Base-by-base conservation (phyloP, 2,329 filamentous ascomycete genomes). In the Spiromastix sp. region DNA sequence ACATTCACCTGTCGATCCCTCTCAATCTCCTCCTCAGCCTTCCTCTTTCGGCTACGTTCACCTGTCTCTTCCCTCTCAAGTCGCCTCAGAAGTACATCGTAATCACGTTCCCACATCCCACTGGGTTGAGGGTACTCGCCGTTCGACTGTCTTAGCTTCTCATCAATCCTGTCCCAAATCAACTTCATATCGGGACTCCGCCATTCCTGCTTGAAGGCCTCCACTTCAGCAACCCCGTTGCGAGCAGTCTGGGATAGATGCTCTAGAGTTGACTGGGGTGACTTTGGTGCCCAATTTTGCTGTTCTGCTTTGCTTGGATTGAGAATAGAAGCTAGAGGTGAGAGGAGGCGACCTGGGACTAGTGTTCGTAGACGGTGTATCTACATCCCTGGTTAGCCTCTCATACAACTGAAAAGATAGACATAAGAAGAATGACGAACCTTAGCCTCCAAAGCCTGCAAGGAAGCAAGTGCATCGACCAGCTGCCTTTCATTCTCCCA, bases 331-430 rank as follows among this genome's bases (percentile, higher is more conserved):
- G 49, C 45, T 9, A 64, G 38, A 3, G 61, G 61, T 9, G 60
- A 57, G 22, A 64, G 45, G 8, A 65, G 39, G 17, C 58, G 57
- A 13, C 54, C 55, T 3, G 63, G 63, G 19, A 66, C 47, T 12
- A 65, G 48, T 16, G 51, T 53, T 30, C 63, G 63, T 11, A 67
- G 49, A 41, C 57, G 51, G 34, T 63, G 60, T 33, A 66, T 60
- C 61, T 66, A 35, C 10, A 30, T 21, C 38, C 24, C 4, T 6
- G 16, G 37, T 49, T 32, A 48, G 38, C 10, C 29, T 28, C 24
- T 29, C 13, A 12, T 15, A 31, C 13, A 28, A 7, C 25, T 7
- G 13, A 36, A n/a, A n/a, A n/a, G n/a, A 29, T 12, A 12, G 28
- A 20, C 11, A 20, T 7, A 22, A 13, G 12, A 21, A 15, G 3